Percentiles rank a stretch among this genome's conserved stretches.
These are phyloP conservation scores for Chaetomium cochliodes DNA, from an alignment of 495 filamentous ascomycete species.

Conservation along the genomic window DNA sequence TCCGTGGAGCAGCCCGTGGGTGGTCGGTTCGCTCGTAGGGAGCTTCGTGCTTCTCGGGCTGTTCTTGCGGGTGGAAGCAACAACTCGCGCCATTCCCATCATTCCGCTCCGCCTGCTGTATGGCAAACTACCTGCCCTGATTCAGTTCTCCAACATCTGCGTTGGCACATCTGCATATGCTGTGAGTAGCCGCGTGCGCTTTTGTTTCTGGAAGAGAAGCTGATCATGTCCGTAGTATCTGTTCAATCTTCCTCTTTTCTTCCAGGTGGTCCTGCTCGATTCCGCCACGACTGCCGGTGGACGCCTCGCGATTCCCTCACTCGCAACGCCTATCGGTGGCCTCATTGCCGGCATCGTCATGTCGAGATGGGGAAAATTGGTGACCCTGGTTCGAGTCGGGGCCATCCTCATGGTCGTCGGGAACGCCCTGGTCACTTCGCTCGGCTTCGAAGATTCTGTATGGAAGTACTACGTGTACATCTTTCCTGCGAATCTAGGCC, in stretches of 20 bases:
- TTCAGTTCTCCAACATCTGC: conserved; percentile 60
- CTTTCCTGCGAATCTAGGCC: conserved; percentile 62
- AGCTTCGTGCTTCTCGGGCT: conserved; percentile 51
- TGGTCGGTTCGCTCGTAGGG: conserved; percentile 51
- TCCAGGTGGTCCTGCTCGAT: conserved; percentile 62
- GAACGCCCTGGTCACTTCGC: conserved; percentile 54
- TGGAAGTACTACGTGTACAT: conserved; percentile 67
- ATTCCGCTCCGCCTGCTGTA: conserved; percentile 59
- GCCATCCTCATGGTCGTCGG: conserved; percentile 60
- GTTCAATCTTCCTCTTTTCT: conserved; percentile 63
- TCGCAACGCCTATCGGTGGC: conserved; percentile 61
- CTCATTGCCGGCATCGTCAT: conserved; percentile 62
- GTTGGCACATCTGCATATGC: conserved; percentile 63
- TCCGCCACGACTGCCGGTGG: conserved; percentile 60
- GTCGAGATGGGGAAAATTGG: conserved; percentile 61
- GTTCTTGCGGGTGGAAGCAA: conserved; percentile 57
- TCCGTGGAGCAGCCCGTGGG: conserved; percentile 57
- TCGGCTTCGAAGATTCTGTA: conserved; percentile 55
- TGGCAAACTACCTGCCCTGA: conserved; percentile 52
- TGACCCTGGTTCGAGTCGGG: conserved; percentile 54
- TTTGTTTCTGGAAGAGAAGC: too few relatives aligned
- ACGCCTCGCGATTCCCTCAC: conserved; percentile 59
- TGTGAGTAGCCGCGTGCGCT: conserved; percentile 40
- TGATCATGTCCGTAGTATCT: conserved; percentile 50
- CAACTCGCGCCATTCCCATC: conserved; percentile 58